A percentile compares a stretch with the other conserved stretches of the same genome.
These are phyloP conservation scores for Singerocomus rubriflavus DNA, from an alignment of 1,284 basidiomycete species.

Conservation along the genomic window DNA sequence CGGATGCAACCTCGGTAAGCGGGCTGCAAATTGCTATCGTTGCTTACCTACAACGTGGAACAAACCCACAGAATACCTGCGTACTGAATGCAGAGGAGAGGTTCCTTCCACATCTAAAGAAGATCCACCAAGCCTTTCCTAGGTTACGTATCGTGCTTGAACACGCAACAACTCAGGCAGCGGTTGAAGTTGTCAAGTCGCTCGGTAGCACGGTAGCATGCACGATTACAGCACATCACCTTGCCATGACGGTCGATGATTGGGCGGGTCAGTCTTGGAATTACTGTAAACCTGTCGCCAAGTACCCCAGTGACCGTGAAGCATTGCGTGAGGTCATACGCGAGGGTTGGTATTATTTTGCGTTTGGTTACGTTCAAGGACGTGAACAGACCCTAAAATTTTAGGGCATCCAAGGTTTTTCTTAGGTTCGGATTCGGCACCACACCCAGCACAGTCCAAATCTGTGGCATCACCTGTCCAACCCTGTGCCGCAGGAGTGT, in stretches of 20 bases:
- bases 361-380: not conserved
- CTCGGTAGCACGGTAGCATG: slow-evolving; percentile 91
- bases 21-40: slow-evolving; percentile 1
- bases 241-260: slow-evolving; percentile 92
- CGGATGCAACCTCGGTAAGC: slow-evolving; percentile 74
- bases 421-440: slow-evolving; percentile 96
- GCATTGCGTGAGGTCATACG: slow-evolving; percentile 82
- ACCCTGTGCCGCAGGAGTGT: slow-evolving; percentile 90
- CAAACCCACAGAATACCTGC: slow-evolving; percentile 70
- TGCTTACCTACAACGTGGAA: slow-evolving; percentile 3
- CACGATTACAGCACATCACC: slow-evolving; percentile 97
- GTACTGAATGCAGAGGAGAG: slow-evolving; percentile 91
- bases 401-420: slow-evolving; percentile 94
- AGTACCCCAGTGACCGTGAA: slow-evolving; percentile 88
- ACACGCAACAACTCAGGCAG: slow-evolving; percentile 96
- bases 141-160: slow-evolving; percentile 94
- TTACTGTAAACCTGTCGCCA: slow-evolving; percentile 98
- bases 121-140: slow-evolving; percentile 87
- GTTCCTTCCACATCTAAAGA: slow-evolving; percentile 87
- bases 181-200: slow-evolving; percentile 86
- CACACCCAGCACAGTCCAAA: slow-evolving; percentile 85
- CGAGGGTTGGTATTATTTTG: slow-evolving; percentile 51
- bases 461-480: slow-evolving; percentile 69
- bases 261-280: slow-evolving; percentile 97
- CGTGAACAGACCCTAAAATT: slow-evolving; percentile 2